A percentile compares a stretch with the other conserved stretches of the same genome.
phyloP scores from a whole-genome alignment of 495 filamentous ascomycete genomes.

The Pyronema domesticum region DNA sequence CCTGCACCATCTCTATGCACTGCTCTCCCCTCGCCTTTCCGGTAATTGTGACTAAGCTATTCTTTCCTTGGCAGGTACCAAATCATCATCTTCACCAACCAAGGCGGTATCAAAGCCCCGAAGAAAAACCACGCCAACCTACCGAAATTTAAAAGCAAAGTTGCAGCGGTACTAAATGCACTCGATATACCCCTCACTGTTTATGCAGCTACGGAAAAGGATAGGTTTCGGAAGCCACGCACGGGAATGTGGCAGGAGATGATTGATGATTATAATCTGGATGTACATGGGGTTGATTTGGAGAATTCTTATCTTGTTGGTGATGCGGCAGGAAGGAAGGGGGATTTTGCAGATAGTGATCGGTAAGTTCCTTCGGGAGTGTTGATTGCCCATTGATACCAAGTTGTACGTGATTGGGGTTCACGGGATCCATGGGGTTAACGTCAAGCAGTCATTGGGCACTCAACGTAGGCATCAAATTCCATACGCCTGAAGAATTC shows the following conservation, averaged over 20 bases:
- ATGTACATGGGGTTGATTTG: constrained; percentile 45
- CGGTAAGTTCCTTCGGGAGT: constrained; percentile 30
- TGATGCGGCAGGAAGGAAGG: constrained; percentile 57
- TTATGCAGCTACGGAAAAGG: constrained; percentile 68
- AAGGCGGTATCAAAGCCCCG: constrained; percentile 60
- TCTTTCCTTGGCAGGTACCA: constrained; percentile 38
- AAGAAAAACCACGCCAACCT: constrained; percentile 44
- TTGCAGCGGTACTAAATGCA: constrained; percentile 44
- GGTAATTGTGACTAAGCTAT: no score
- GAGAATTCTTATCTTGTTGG: constrained; percentile 66
- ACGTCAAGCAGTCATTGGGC: constrained; percentile 29
- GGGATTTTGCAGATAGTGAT: constrained; percentile 65
- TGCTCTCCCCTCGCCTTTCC: no score
- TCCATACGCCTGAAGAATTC: constrained; percentile 78
- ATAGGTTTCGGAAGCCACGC: constrained; percentile 72
- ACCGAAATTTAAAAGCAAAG: constrained; percentile 60
- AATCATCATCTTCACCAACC: constrained; percentile 72
- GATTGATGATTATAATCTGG: constrained; percentile 51
- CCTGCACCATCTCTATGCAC: neutral
- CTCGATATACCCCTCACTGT: constrained; percentile 62
- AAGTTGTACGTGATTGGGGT: neutral
- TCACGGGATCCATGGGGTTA: no score
- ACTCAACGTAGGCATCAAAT: constrained; percentile 59
- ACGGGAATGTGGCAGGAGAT: constrained; percentile 80
- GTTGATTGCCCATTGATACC: neutral